Evolutionary conservation across 139 green algal species (phyloP), one percentile per base, ranked within the genome.

Genomic region (Auxenochlorella pyrenoidosa): DNA sequence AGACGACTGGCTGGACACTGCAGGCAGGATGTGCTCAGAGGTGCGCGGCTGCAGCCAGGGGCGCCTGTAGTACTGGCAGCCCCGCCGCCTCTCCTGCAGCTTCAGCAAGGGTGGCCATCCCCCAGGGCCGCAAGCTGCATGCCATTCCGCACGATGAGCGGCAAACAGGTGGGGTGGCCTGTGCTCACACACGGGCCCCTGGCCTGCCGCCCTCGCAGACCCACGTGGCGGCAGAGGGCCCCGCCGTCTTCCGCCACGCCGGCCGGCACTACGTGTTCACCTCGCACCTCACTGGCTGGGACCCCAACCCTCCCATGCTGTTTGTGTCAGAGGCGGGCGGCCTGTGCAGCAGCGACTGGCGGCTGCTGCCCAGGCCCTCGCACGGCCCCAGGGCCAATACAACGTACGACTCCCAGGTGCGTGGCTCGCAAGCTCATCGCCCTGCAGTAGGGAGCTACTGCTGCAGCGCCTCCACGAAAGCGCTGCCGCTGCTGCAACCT

Each of bases 251-350:
- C 43, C 66, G 44, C 26, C 28, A 47, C 21, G 21, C 2, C 18
- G 82, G 66, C 18, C 32, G 44, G 41, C 82, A 86, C 66, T 79
- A 70, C 66, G 13, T 86, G 8, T 86, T 86, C 28, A 44, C 82
- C 43, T 86, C 82, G 13, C 82, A 86, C 66, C 66, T 86, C 28
- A 86, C 82, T 13, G 82, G 82, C 13, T 86, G 82, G 82, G 65
- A 79, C 43, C 65, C 82, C 32, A 86, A 86, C 70, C 43, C 70
- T 22, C 82, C 82, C 19, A 51, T 86, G 2, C 44, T 86, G 82
- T 70, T 68, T 24, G 66, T 54, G n/a, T 86, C 82, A 0, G 66
- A 70, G 15, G 66, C 43, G 16, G 80, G 80, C 65, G 66, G 82
- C 82, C 58, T 86, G 82, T 86, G 82, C 82, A 40, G n/a, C 66